Conservation (phyloP, 1,284 basidiomycete genomes). For the Ganoderma resinaceum region DNA sequence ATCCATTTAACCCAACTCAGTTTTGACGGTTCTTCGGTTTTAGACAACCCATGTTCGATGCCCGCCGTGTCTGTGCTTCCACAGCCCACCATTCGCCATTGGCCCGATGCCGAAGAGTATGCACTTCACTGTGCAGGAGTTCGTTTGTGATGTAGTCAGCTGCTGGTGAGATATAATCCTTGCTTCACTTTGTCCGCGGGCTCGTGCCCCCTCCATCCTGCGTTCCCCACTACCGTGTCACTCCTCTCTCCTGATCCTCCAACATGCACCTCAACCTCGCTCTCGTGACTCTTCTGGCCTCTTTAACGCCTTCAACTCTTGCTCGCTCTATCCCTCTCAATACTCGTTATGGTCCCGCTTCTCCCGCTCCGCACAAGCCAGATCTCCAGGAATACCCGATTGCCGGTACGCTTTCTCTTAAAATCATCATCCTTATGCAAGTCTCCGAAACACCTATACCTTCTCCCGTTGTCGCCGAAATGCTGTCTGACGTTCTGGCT, state of each 20-base stretch:
- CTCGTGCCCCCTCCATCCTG: neutral
- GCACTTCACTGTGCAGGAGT: neutral
- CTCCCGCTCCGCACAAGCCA: neutral
- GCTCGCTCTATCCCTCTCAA: constrained; percentile 4
- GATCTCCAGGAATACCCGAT: neutral
- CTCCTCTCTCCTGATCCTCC: neutral
- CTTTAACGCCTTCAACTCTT: neutral
- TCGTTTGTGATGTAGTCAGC: neutral
- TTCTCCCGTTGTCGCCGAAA: neutral
- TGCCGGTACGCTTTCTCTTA: neutral
- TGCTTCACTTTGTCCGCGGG: neutral
- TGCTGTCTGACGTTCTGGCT: neutral
- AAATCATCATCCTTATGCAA: neutral
- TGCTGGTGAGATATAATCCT: neutral
- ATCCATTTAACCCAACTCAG: neutral
- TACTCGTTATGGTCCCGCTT: neutral
- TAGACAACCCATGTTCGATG: neutral
- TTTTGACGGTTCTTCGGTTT: neutral
- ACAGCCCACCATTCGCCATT: neutral
- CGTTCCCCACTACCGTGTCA: neutral
- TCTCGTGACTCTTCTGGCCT: neutral
- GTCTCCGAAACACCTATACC: neutral
- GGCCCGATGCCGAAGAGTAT: neutral
- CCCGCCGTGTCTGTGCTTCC: neutral
- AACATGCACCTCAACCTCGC: constrained; percentile 2